Conservation (phyloP, 2,329 filamentous ascomycete genomes). For the Myriosclerotinia curreyana region DNA sequence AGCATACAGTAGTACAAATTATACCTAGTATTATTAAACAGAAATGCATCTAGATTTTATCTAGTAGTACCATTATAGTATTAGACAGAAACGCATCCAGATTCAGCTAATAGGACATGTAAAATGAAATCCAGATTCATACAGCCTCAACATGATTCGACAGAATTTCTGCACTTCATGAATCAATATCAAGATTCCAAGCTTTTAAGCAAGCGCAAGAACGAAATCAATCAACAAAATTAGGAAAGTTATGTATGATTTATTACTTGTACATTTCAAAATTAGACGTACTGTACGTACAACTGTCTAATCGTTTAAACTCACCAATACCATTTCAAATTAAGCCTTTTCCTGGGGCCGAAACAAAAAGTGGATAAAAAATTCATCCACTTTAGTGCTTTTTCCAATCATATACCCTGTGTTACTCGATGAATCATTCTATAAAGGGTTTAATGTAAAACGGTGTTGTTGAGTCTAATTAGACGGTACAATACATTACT, state of each 20-base stretch:
- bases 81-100: neutral
- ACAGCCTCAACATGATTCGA: constrained; percentile 5
- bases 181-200: constrained; percentile 5
- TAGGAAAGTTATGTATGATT: neutral
- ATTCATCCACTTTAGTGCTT: no score
- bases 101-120: neutral
- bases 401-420: no score
- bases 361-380: no score
- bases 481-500: neutral
- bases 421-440: no score
- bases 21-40: no score
- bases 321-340: no score
- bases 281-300: constrained; percentile 8
- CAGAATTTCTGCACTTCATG: neutral
- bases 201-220: constrained; percentile 8
- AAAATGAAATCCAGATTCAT: neutral
- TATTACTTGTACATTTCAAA: constrained; percentile 3
- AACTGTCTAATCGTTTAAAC: no score
- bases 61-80: neutral
- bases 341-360: no score
- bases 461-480: neutral
- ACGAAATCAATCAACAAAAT: neutral
- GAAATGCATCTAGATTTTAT: no score
- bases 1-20: no score
- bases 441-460: no score